Base-by-base conservation (phyloP, 1,139 yeast genomes). In the Geotrichum fermentans region DNA sequence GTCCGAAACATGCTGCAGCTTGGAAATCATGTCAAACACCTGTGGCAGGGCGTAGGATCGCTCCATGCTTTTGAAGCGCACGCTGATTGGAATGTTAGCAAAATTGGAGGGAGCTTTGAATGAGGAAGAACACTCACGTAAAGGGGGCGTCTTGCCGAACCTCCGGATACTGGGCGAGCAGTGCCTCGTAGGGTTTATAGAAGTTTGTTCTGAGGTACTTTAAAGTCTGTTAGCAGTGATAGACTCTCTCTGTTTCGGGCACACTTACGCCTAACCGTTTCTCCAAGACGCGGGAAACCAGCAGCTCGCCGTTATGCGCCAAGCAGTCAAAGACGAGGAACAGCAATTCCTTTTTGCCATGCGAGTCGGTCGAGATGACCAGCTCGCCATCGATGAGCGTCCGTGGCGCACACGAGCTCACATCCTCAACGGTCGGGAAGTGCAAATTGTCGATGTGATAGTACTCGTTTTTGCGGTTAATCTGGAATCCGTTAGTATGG, bases 381-480 rank as follows among this genome's bases (percentile, higher is more conserved):
- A 94, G 74, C 67, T 94, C 99, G 2, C 98, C 98, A 64, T 94
- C 99, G 14, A 94, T 74, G 14, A 94, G 71, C 0, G 97, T 85
- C 1, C 96, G 96, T 56, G 83, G 85, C 58, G 89, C 97, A 55
- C 77, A 82, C n/a, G 21, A 16, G 50, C 72, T 73, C 38, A 77
- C 73, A 43, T 79, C 77, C 16, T 77, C 79, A 22, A 73, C 69
- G 20, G 72, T 63, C 0, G 97, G 97, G 66, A 92, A 88, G 65
- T 89, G 95, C 58, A 92, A 79, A 48, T 85, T 81, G 35, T 88
- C 90, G 14, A 92, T 77, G 65, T 82, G 78, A 61, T 78, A 85
- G 64, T 83, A 92, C 55, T 90, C 95, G 62, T 89, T 87, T 57
- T 84, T 94, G 60, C 99, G 74, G 33, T 95, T 92, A 45, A 94